A percentile compares a stretch with the other conserved stretches of the same genome.
These are phyloP conservation scores for Hamamelis virginiana DNA, from an alignment of 164 flowering plant genomes.

Conservation along the genomic window DNA sequence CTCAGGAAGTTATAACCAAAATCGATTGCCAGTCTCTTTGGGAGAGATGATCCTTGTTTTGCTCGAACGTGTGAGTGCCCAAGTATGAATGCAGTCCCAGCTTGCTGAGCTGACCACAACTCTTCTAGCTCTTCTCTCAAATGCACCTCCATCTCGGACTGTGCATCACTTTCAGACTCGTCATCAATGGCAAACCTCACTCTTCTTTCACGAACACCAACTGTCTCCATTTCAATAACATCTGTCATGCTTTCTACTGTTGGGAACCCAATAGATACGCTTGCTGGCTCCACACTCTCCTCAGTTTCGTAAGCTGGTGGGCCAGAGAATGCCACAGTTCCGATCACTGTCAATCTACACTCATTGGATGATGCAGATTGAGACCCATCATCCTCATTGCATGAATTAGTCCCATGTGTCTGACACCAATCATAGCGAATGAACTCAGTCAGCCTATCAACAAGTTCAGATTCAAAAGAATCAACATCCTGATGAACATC, in stretches of 20 bases:
- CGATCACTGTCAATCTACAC: constrained; percentile 61
- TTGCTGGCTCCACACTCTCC: constrained; percentile 52
- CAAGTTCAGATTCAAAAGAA: constrained; percentile 78
- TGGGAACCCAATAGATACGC: constrained; percentile 60
- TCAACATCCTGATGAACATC: constrained; percentile 88
- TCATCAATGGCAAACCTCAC: constrained; percentile 64
- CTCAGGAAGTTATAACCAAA: constrained; percentile 70
- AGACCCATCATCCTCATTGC: constrained; percentile 32
- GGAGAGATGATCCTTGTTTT: constrained; percentile 69
- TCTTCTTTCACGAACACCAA: constrained; percentile 28
- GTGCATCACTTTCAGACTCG: constrained; percentile 30
- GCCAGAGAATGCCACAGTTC: constrained; percentile 43
- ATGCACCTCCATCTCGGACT: constrained; percentile 21
- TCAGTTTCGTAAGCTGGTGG: constrained; percentile 48
- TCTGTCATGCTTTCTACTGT: constrained; percentile 56
- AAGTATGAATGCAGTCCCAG: constrained; percentile 85
- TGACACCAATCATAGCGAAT: constrained; percentile 55
- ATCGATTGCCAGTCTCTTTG: constrained; percentile 67
- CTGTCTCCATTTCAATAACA: constrained; percentile 59
- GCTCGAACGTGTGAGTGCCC: constrained; percentile 86
- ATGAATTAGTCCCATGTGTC: constrained; percentile 13
- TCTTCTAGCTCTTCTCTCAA: constrained; percentile 68
- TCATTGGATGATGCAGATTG: constrained; percentile 41
- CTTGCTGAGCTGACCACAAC: constrained; percentile 57
- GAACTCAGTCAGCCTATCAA: constrained; percentile 59